Percentiles rank a stretch among this genome's conserved stretches.
phyloP scores from a whole-genome alignment of 176 grass and related monocot species.

The Musa itinerans region DNA sequence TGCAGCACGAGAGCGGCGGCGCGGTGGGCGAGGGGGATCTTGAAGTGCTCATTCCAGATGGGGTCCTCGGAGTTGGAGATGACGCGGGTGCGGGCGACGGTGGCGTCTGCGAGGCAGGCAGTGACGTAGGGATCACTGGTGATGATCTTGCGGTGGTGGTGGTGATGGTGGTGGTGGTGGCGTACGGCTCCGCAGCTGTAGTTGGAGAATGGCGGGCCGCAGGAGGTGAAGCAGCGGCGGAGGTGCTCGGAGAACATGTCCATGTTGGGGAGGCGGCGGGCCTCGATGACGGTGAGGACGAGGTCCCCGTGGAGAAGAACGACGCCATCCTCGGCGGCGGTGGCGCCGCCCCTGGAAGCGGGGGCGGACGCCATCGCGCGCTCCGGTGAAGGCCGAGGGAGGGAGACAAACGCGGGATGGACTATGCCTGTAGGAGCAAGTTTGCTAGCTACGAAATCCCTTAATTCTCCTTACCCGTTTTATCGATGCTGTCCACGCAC shows the following conservation, averaged over 20 bases:
- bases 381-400: constrained; percentile 14
- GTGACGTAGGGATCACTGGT: constrained; percentile 98
- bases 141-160: constrained; percentile 49
- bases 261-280: constrained; percentile 94
- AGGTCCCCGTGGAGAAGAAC: constrained; percentile 76
- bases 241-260: constrained; percentile 73
- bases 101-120: constrained; percentile 48
- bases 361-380: constrained; percentile 31
- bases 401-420: not conserved
- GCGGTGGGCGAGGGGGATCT: constrained; percentile 67
- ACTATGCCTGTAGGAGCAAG: not conserved
- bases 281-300: constrained; percentile 62
- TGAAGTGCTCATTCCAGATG: constrained; percentile 63
- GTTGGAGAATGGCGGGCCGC: constrained; percentile 32
- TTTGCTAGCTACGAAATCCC: no score
- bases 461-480: no score
- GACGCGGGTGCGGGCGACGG: constrained; percentile 78
- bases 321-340: constrained; percentile 27
- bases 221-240: constrained; percentile 54
- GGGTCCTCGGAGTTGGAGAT: constrained; percentile 68
- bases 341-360: constrained; percentile 26
- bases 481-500: no score
- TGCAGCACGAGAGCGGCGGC: constrained; percentile 48
- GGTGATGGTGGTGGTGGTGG: not conserved
- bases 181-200: not conserved